Conservation (phyloP, 768 basidiomycete genomes). For the Auricularia cornea region DNA sequence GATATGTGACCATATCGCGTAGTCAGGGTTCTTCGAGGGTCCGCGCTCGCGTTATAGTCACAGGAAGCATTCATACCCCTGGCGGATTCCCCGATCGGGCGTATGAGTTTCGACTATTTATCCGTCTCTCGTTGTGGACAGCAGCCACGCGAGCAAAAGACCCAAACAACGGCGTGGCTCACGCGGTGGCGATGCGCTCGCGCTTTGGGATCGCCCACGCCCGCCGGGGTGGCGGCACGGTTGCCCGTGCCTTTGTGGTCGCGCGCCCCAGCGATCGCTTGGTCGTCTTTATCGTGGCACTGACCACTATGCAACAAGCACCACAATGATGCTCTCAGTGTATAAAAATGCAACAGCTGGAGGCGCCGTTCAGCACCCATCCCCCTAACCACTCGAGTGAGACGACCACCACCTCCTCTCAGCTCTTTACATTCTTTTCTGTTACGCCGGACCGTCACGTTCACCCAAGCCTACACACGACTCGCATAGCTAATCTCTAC, state of each 20-base stretch:
- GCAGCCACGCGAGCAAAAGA: too few species aligned
- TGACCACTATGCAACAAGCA: neutral
- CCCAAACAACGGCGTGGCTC: neutral
- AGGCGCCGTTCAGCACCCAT: neutral
- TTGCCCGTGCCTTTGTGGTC: neutral
- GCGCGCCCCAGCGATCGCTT: neutral
- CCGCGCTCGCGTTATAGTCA: too few species aligned
- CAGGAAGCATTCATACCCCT: too few species aligned
- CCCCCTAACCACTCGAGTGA: neutral
- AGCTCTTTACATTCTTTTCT: neutral
- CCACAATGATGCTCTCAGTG: neutral
- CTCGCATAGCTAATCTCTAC: neutral
- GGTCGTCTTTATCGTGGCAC: neutral
- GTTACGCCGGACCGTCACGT: neutral
- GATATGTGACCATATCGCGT: too few species aligned
- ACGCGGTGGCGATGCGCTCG: neutral
- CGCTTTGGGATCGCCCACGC: neutral
- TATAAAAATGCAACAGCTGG: neutral
- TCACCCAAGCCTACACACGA: neutral
- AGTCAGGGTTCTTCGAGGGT: too few species aligned
- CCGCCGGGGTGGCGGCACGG: neutral
- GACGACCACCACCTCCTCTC: neutral
- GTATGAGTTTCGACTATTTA: too few species aligned
- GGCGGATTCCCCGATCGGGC: too few species aligned
- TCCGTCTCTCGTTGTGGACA: too few species aligned